Conservation (phyloP, 371 early-diverging fungal species). For the Dichotomocladium elegans region DNA sequence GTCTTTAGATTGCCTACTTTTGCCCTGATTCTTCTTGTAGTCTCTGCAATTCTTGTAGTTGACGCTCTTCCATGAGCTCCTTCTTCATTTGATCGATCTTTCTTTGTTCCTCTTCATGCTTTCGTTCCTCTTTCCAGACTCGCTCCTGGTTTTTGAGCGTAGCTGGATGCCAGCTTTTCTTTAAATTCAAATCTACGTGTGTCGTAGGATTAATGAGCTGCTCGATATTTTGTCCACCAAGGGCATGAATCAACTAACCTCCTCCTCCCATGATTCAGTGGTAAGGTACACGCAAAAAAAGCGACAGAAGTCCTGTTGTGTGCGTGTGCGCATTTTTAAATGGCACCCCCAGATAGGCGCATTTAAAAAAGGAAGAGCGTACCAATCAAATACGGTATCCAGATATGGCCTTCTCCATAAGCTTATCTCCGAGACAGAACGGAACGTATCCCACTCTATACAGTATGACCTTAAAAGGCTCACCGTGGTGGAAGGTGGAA, state of each 20-base stretch:
- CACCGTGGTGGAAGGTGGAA: too few species aligned
- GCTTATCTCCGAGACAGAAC: background rate
- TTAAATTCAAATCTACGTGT: conserved; percentile 63
- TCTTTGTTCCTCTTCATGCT: conserved; percentile 79
- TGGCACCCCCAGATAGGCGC: too few species aligned
- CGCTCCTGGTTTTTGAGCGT: conserved; percentile 88
- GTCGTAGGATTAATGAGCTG: background rate
- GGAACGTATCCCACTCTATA: too few species aligned
- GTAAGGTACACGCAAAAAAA: background rate
- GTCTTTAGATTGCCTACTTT: conserved; percentile 26
- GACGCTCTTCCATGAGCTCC: conserved; percentile 88
- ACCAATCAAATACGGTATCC: background rate
- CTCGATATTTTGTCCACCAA: background rate
- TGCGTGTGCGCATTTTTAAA: too few species aligned
- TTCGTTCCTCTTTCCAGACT: conserved; percentile 88
- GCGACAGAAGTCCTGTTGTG: too few species aligned
- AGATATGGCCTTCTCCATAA: background rate
- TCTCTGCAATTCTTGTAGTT: conserved; percentile 77
- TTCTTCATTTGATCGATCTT: conserved; percentile 88
- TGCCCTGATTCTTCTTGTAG: conserved; percentile 79
- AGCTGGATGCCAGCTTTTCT: conserved; percentile 97
- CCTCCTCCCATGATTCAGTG: conserved; percentile 6
- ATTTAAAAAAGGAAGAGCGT: background rate
- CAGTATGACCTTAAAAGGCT: too few species aligned
- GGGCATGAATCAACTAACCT: too few species aligned